Evolutionary conservation across 2,329 filamentous ascomycete species (phyloP).

Genomic region (Fusarium anthophilum): DNA sequence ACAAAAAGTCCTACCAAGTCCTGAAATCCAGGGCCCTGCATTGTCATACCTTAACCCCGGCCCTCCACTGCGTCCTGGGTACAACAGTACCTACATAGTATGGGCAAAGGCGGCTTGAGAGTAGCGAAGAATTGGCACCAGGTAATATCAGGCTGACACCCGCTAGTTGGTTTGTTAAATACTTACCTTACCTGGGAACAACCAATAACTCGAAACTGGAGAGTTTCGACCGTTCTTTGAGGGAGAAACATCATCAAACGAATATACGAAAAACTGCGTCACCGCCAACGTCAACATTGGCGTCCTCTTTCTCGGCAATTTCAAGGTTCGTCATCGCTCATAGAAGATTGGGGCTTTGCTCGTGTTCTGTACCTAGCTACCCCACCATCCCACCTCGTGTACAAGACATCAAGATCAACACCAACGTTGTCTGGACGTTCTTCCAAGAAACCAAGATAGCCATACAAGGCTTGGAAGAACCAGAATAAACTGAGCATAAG

Average conservation of each 20-base stretch:
- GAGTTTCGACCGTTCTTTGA: background rate
- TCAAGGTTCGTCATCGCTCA: background rate
- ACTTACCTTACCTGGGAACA: background rate
- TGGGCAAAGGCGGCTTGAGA: background rate
- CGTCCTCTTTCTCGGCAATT: background rate
- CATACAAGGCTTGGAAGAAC: no score
- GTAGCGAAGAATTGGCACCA: background rate
- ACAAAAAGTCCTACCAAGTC: slow-evolving; percentile 22
- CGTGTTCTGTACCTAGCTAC: slow-evolving; percentile 2
- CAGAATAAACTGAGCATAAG: background rate
- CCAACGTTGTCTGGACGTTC: background rate
- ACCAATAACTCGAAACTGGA: background rate
- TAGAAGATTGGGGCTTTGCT: background rate
- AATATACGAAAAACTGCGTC: background rate
- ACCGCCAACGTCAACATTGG: background rate
- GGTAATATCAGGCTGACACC: background rate
- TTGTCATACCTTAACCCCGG: background rate
- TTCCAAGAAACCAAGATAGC: background rate
- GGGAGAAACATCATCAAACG: background rate
- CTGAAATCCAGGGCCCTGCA: slow-evolving; percentile 6
- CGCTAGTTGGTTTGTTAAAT: no score
- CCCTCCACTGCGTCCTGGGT: background rate
- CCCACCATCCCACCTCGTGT: slow-evolving; percentile 3
- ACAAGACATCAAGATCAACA: background rate
- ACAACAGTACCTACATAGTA: background rate